Base-by-base conservation (phyloP, 306 rosid species). In the Ammopiptanthus mongolicus region DNA sequence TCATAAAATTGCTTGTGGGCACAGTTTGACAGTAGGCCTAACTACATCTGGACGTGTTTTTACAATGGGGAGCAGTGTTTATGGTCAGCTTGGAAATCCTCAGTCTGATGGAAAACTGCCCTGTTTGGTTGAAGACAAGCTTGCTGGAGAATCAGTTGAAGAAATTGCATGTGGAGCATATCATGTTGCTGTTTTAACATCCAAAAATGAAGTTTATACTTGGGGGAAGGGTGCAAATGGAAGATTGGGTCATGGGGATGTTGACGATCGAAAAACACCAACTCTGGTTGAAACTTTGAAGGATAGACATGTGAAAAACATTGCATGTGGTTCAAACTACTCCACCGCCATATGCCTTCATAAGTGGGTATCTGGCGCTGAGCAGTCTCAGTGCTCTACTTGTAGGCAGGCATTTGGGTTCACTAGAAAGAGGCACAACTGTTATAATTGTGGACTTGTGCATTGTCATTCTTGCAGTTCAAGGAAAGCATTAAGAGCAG, bases 211-310 rank as follows among this genome's bases (percentile, higher is more conserved):
- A 81, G 98, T 95, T 82, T 95, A 82, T 86, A 95, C 97, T 13
- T 95, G 98, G 98, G 98, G 98, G 63, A 95, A 95, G 85, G 98
- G 98, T 74, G 98, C 98, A 41, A 95, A 91, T 81, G 98, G 98
- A 82, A 88, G 98, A 81, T 85, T 95, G 87, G 98, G 98, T 67
- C 98, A 95, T 56, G 98, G 98, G 19, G 98, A 95, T 75, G 74
- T 91, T 81, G 98, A 91, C 83, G 98, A 95, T 92, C 82, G 96
- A 29, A 95, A 95, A 78, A 69, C 77, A 5, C 97, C 98, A 21
- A 90, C 97, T 34, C 67, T 95, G 80, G 96, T 95, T 50, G 98
- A 95, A 85, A 88, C 85, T 64, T 84, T 95, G 81, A 95, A 90
- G 79, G 98, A 95, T 78, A 90, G 97, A 76, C 97, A 90, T 80